Evolutionary conservation across 441 rosid genomes (phyloP).

Genomic region (Isatis lusitanica): DNA sequence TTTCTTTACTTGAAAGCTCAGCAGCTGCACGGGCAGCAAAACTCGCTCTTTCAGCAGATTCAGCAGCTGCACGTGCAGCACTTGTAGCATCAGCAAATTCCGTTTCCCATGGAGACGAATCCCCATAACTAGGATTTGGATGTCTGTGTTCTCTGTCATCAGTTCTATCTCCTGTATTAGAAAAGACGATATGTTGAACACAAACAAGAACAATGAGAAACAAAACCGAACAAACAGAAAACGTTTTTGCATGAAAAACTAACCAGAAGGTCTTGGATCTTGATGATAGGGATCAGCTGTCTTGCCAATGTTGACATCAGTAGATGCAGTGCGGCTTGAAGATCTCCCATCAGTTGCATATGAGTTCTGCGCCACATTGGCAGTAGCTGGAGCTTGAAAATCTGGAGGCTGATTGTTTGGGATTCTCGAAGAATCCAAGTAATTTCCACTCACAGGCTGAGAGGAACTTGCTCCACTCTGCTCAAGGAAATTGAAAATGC

Average conservation of each 20-base stretch:
- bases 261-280: slow-evolving; percentile 47
- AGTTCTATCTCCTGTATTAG: slow-evolving; percentile 40
- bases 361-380: slow-evolving; percentile 20
- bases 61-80: slow-evolving; percentile 92
- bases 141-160: slow-evolving; percentile 42
- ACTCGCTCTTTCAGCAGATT: slow-evolving; percentile 88
- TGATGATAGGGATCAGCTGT: slow-evolving; percentile 16
- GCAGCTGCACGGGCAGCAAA: slow-evolving; percentile 92
- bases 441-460: slow-evolving; percentile 43
- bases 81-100: slow-evolving; percentile 77
- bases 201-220: background rate
- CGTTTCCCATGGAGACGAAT: slow-evolving; percentile 56
- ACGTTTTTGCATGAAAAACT: background rate
- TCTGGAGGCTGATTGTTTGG: slow-evolving; percentile 39
- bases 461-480: slow-evolving; percentile 70
- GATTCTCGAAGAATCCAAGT: slow-evolving; percentile 36
- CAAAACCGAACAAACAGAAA: background rate
- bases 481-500: slow-evolving; percentile 16
- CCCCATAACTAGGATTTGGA: slow-evolving; percentile 38
- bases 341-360: slow-evolving; percentile 25
- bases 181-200: background rate
- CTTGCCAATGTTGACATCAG: slow-evolving; percentile 29
- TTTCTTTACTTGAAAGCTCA: slow-evolving; percentile 65
- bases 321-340: slow-evolving; percentile 38
- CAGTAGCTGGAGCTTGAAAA: slow-evolving; percentile 36